Base-by-base conservation (phyloP, 2,329 filamentous ascomycete genomes). In the Colletotrichum sp. region DNA sequence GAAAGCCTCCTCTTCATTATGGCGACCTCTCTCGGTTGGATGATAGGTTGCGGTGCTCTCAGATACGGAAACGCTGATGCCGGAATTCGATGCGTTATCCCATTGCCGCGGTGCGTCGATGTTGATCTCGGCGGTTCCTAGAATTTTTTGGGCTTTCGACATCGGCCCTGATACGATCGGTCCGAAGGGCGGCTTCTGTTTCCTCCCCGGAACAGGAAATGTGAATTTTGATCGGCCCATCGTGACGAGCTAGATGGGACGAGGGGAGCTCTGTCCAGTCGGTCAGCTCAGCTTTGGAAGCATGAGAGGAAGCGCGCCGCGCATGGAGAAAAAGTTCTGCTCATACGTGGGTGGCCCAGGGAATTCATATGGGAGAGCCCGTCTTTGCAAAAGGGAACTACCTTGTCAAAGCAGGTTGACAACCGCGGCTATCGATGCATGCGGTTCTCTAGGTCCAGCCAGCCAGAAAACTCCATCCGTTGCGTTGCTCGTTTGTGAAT, bases 121-220 rank as follows among this genome's bases (percentile, higher is more conserved):
- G 76, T 81, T 86, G 77, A 88, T 81, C 8, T 85, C 84, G 31
- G 84, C 82, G 6, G 85, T 84, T 29, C 88, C 88, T 51, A 90
- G 79, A 18, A 90, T 84, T 76, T 85, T 87, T 76, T 89, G 87
- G 2, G 86, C 88, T 78, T 90, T 90, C 72, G 86, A 87, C 76
- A 87, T 81, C 4, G 85, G 83, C 43, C 82, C 81, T n/a, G 81
- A 78, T 11, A 81, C 77, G 18, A 78, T 78, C 34, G 78, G 78
- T 31, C 78, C 78, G 43, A 77, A 79, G 15, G 70, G 64, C 43
- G 82, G 81, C 78, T 87, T 89, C 72, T 83, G 79, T 72, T 81
- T 86, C 74, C 87, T 86, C 66, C 87, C 84, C 66, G 87, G 84
- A 18, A 89, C 79, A 34, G 87, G 84, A 66, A 89, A 89, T 51